phyloP scores from a whole-genome alignment of 2,329 filamentous ascomycete species.

The Furcasterigmium furcatum region DNA sequence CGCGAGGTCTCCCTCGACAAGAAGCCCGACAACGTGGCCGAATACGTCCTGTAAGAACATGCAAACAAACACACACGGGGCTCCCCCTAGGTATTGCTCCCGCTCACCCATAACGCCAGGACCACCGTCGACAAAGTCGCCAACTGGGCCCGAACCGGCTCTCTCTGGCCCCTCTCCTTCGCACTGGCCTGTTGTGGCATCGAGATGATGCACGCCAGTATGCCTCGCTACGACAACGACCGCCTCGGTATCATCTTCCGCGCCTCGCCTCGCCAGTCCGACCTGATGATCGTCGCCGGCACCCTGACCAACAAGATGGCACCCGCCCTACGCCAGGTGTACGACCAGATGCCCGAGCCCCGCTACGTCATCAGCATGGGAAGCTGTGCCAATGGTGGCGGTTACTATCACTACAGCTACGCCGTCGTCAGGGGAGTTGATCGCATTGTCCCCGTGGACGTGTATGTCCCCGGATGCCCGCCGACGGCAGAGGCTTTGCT shows the following conservation, averaged over 20 bases:
- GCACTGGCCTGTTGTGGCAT: conserved; percentile 60
- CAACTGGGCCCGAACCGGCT: conserved; percentile 57
- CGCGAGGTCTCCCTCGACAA: background rate
- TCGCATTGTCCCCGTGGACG: conserved; percentile 63
- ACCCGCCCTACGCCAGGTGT: conserved; percentile 58
- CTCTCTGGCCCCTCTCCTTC: conserved; percentile 59
- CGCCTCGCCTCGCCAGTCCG: conserved; percentile 60
- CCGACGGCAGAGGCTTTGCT: conserved; percentile 44
- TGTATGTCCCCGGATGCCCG: conserved; percentile 65
- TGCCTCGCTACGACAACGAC: conserved; percentile 61
- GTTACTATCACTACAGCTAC: conserved; percentile 74
- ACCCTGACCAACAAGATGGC: conserved; percentile 69
- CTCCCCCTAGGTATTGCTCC: no score
- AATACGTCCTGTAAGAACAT: conserved; percentile 15
- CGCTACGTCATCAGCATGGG: conserved; percentile 66
- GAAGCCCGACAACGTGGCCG: conserved; percentile 4
- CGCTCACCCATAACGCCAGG: no score
- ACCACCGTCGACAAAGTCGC: conserved; percentile 51
- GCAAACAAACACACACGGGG: no score
- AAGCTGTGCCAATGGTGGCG: conserved; percentile 68
- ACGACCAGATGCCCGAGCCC: conserved; percentile 67
- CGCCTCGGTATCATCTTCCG: conserved; percentile 65
- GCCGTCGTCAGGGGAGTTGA: conserved; percentile 63
- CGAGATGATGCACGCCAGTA: conserved; percentile 64
- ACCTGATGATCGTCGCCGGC: conserved; percentile 65